Evolutionary conservation across 305 asterid genomes (phyloP).

Genomic region (Plantago rigida): DNA sequence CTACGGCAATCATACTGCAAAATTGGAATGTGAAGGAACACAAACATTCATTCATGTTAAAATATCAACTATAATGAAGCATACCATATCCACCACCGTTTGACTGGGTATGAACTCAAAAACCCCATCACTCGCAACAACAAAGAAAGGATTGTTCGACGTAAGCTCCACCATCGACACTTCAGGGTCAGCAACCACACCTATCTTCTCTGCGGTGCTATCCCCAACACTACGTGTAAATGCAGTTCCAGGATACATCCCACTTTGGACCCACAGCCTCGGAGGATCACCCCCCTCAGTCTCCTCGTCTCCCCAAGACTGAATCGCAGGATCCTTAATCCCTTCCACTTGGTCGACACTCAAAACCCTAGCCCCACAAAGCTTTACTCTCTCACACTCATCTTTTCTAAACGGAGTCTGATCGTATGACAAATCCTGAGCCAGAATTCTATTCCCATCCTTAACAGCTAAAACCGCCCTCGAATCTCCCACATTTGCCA

Average conservation of each 20-base stretch:
- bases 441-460: slow-evolving; percentile 57
- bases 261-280: slow-evolving; percentile 84
- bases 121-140: slow-evolving; percentile 87
- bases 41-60: background rate
- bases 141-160: slow-evolving; percentile 61
- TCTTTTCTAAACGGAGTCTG: slow-evolving; percentile 91
- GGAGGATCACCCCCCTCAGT: slow-evolving; percentile 93
- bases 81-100: slow-evolving; percentile 85
- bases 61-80: background rate
- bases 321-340: slow-evolving; percentile 74
- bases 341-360: slow-evolving; percentile 96
- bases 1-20: background rate
- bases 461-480: slow-evolving; percentile 80
- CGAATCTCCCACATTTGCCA: slow-evolving; percentile 96
- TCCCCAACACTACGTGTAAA: slow-evolving; percentile 93
- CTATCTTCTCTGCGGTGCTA: slow-evolving; percentile 77
- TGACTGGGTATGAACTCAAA: slow-evolving; percentile 85
- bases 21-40: too few relatives aligned
- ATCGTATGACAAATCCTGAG: slow-evolving; percentile 68
- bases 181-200: slow-evolving; percentile 82
- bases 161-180: slow-evolving; percentile 58
- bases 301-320: slow-evolving; percentile 93
- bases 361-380: slow-evolving; percentile 86
- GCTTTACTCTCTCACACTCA: slow-evolving; percentile 82
- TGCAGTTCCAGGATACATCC: slow-evolving; percentile 94